Conservation (phyloP, 2,329 filamentous ascomycete species). For the Cordyceps farinosa region DNA sequence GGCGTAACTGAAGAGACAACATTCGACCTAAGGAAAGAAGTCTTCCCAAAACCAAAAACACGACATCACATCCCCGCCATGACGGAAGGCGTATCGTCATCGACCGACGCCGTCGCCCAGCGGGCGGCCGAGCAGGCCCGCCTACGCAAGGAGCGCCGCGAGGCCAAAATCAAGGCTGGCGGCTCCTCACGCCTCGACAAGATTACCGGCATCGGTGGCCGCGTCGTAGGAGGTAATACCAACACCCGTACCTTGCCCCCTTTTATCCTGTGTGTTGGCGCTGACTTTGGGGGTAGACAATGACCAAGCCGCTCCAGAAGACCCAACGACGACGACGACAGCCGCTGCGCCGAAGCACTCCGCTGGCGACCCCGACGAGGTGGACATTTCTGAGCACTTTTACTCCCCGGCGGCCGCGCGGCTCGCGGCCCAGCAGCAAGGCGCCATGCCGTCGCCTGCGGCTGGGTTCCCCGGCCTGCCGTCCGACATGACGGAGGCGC, state of each 20-base stretch:
- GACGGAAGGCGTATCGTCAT: conserved; percentile 36
- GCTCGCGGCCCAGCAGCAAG: conserved; percentile 7
- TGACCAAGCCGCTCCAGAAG: conserved; percentile 32
- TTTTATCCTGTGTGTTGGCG: neutral
- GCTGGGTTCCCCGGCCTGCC: conserved; percentile 29
- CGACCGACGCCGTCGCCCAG: conserved; percentile 45
- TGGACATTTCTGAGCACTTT: conserved; percentile 74
- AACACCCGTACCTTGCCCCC: neutral
- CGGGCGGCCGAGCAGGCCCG: conserved; percentile 64
- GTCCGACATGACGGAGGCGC: conserved; percentile 47
- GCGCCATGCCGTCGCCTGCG: conserved; percentile 23
- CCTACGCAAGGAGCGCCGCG: conserved; percentile 72
- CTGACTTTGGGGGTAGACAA: neutral
- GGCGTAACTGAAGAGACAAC: neutral
- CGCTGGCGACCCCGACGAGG: conserved; percentile 66
- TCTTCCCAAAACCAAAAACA: neutral
- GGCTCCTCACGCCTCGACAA: conserved; percentile 67
- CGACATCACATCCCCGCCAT: conserved; percentile 27
- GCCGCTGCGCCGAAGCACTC: conserved; percentile 28
- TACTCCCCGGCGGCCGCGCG: conserved; percentile 50
- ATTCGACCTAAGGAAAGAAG: neutral
- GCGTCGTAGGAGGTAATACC: conserved; percentile 31
- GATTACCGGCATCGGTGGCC: conserved; percentile 66
- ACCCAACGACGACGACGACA: conserved; percentile 28
- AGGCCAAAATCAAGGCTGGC: conserved; percentile 73